phyloP scores from a whole-genome alignment of 768 basidiomycete species.

The Grammothele lineata region DNA sequence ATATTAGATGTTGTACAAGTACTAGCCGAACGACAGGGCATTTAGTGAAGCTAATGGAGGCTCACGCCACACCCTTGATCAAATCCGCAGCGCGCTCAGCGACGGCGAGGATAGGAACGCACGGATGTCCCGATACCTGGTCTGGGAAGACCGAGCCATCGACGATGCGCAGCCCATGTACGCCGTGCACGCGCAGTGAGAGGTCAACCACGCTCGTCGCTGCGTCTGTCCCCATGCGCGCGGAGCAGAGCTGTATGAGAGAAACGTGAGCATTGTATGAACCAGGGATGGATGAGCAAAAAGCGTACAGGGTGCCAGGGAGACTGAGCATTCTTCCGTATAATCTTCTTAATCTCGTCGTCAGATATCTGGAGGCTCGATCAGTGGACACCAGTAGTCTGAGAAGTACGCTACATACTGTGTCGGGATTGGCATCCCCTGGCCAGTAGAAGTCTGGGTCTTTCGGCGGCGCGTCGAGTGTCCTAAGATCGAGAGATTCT shows the following conservation, averaged over 20 bases:
- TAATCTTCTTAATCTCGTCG: not conserved
- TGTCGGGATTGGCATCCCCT: slow-evolving; percentile 5
- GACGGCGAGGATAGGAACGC: slow-evolving; percentile 9
- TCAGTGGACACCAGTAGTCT: too few species aligned
- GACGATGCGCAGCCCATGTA: slow-evolving; percentile 33
- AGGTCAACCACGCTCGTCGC: slow-evolving; percentile 38
- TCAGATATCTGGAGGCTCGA: not conserved
- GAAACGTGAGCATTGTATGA: not conserved
- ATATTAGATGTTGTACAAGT: too few species aligned
- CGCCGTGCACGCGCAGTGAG: slow-evolving; percentile 38
- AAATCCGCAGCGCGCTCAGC: slow-evolving; percentile 13
- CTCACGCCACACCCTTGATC: not conserved
- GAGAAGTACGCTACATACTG: too few species aligned
- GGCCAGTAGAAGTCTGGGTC: slow-evolving; percentile 4
- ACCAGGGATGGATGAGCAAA: not conserved
- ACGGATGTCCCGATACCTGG: slow-evolving; percentile 8
- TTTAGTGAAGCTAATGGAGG: too few species aligned
- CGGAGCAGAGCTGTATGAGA: slow-evolving; percentile 23
- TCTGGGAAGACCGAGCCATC: slow-evolving; percentile 5
- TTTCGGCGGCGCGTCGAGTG: not conserved
- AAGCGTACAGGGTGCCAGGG: not conserved
- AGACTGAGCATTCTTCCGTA: not conserved
- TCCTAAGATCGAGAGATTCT: slow-evolving; percentile 24
- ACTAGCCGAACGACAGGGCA: too few species aligned
- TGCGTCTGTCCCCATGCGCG: slow-evolving; percentile 28